Conservation (phyloP, 2,329 filamentous ascomycete species). For the Fusarium gaditjirri region DNA sequence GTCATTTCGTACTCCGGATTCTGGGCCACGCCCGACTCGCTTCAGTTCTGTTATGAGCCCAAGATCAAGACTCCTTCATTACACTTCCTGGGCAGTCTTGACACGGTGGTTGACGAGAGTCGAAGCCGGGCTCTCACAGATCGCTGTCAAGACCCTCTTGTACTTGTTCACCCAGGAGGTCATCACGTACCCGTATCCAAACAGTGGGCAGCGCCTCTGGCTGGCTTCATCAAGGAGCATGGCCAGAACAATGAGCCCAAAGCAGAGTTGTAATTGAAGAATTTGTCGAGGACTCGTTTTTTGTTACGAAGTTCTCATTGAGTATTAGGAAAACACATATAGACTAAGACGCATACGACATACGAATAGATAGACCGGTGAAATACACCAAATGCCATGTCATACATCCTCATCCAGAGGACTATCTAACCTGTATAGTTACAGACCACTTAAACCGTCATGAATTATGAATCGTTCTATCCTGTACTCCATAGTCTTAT, state of each 20-base stretch:
- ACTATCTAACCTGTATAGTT: constrained; percentile 51
- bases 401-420: constrained; percentile 47
- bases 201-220: constrained; percentile 81
- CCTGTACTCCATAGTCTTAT: constrained; percentile 49
- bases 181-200: constrained; percentile 89
- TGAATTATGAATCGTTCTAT: constrained; percentile 42
- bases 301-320: not conserved
- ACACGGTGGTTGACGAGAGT: constrained; percentile 86
- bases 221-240: constrained; percentile 71
- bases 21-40: constrained; percentile 67
- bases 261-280: constrained; percentile 38
- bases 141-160: constrained; percentile 64
- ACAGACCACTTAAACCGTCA: constrained; percentile 47
- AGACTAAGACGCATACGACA: constrained; percentile 37
- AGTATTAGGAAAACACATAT: constrained; percentile 6
- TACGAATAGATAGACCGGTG: constrained; percentile 39
- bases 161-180: constrained; percentile 82
- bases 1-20: constrained; percentile 84
- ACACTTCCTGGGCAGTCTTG: constrained; percentile 84
- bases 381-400: constrained; percentile 43
- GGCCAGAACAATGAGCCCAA: constrained; percentile 43
- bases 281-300: not conserved
- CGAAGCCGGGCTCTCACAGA: constrained; percentile 75
- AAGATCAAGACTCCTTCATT: constrained; percentile 79
- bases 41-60: constrained; percentile 76